Evolutionary conservation across 2,329 filamentous ascomycete species (phyloP), one percentile per base, ranked within the genome.

Genomic region (Ustilaginoidea virens): DNA sequence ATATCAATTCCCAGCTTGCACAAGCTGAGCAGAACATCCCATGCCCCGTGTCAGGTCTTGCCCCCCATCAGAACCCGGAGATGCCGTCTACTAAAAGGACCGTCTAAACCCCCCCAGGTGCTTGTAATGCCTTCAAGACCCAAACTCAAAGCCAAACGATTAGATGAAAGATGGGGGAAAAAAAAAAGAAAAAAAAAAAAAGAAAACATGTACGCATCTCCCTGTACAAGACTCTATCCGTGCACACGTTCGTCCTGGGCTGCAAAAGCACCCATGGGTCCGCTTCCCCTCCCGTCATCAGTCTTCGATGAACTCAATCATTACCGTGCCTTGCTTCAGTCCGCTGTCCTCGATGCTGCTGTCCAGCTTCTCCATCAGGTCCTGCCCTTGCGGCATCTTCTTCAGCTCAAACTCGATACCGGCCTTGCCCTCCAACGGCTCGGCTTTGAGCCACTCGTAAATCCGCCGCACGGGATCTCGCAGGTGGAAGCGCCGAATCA

Each of bases 381-480:
- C 90, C 47, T 77, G 78, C 27, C 85, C 82, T 36, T 61, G 60
- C 0, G 67, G 67, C 72, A 92, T 79, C 37, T 71, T 71, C 51
- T 90, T 85, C 39, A 98, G 66, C 51, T 96, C 87, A 54, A 98
- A 98, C 36, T 72, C 68, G 9, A 78, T 53, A 0, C 78, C 81
- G 17, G 70, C 68, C 52, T 83, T 87, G 42, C 79, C 83, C 39
- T 86, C 78, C 27, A 92, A 53, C 2, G 85, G 81, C 34, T 79
- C 74, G 1, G 86, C 78, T 58, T 96, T 98, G 39, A 98, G 72
- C 83, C 86, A 98, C 57, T 98, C 90, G 52, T 87, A 98, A 25
- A 98, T 74, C 9, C 81, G 72, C 31, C 73, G 68, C 9, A 98
- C 85, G 1, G 69, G 62, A 33, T 98, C 90, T 10, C 69, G 53